Evolutionary conservation across 2,329 filamentous ascomycete genomes (phyloP), one percentile per base, ranked within the genome.

Genomic region (Alternaria angustiovoidea): DNA sequence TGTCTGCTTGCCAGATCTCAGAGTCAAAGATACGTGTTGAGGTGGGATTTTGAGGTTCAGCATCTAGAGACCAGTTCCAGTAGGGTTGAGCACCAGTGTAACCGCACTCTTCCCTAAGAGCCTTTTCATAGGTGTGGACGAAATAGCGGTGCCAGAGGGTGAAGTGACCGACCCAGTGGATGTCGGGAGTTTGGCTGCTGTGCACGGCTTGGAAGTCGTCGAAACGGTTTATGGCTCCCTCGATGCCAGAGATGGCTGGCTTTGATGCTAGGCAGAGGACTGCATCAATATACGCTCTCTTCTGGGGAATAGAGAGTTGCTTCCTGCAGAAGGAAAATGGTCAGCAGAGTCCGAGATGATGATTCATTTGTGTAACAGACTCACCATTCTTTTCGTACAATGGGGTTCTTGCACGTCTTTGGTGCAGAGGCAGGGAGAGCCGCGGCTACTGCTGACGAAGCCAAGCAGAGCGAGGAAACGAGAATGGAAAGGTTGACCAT

Each of bases 41-140:
- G 0, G 32, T 36, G 0, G 47, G 62, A 14, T 66, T 62, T 8
- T 61, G n/a, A 2, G 66, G 64, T 8, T 65, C 54, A 2, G 71
- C 68, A 16, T 75, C 73, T 0, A 64, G 48, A 2, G 65, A 67
- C 61, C 63, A 75, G 59, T 75, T 64, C 73, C 72, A 75, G 70
- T 84, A 85, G 38, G 70, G 70, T 36, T 74, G 68, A 5, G 22
- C 70, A 36, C 70, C 65, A 2, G 59, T 65, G 39, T 66, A 72
- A 7, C 67, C 71, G n/a, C 69, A 74, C 16, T 72, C 67, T 20
- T 66, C 43, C 1, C 68, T 53, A 5, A 74, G 52, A 1, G 70
- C 65, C n/a, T 68, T 65, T n/a, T 72, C 70, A 44, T 67, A 72
- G 1, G 62, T 67, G 1, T 58, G 56, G 24, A 67, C 46, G 30